Evolutionary conservation across 257 asterid genomes (phyloP).

Genomic region (Solanum gandarillasii): DNA sequence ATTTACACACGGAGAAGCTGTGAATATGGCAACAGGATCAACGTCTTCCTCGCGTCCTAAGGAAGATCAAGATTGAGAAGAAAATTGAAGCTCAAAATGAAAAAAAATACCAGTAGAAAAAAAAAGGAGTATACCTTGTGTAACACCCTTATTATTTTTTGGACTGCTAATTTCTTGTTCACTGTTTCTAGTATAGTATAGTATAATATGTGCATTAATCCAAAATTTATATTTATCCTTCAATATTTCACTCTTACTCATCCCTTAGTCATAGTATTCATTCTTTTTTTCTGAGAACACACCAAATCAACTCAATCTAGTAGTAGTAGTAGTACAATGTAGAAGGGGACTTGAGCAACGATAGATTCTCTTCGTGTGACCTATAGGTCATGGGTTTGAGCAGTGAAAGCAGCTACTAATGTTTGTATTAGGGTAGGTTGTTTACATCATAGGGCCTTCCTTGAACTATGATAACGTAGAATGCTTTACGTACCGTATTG

Average conservation of each 20-base stretch:
- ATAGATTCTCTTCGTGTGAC: no score
- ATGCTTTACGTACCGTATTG: background rate
- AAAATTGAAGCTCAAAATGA: background rate
- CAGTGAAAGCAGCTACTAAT: rapidly evolving
- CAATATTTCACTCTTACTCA: background rate
- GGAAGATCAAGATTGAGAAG: constrained; percentile 20
- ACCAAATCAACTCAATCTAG: background rate
- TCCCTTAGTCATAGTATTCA: background rate
- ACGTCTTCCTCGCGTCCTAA: constrained; percentile 27
- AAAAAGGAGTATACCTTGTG: constrained; percentile 5
- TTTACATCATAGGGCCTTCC: background rate
- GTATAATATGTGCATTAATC: constrained; percentile 31
- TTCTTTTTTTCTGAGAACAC: background rate
- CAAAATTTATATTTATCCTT: constrained; percentile 4
- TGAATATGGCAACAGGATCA: constrained; percentile 44
- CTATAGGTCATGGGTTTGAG: background rate
- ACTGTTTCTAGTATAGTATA: constrained; percentile 22
- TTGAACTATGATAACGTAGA: background rate
- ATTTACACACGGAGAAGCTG: constrained; percentile 53
- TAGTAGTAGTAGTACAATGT: background rate
- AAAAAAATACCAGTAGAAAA: background rate
- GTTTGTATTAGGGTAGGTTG: background rate
- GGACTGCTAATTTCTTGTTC: constrained; percentile 24
- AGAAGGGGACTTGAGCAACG: background rate
- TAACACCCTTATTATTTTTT: constrained; percentile 16